Conservation (phyloP, 352 stramenopile species). For the Globisporangium radiosum region DNA sequence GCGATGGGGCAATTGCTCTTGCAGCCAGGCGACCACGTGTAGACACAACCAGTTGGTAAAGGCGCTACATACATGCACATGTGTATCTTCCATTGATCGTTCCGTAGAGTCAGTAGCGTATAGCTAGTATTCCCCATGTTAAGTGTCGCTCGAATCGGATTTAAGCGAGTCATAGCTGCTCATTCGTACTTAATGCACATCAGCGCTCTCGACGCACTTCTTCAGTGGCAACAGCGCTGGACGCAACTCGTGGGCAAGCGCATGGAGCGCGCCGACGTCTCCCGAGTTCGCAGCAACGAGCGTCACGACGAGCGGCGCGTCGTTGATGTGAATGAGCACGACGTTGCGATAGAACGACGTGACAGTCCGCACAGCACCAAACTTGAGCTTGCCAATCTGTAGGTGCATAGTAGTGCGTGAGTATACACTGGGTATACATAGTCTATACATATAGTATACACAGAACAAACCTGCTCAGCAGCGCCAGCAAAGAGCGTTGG, state of each 20-base stretch:
- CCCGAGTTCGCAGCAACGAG: slow-evolving; percentile 59
- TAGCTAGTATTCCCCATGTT: no score
- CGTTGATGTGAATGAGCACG: slow-evolving; percentile 75
- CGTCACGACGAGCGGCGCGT: slow-evolving; percentile 70
- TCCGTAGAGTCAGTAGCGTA: no score
- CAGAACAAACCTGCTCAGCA: slow-evolving; percentile 52
- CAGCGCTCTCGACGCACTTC: slow-evolving; percentile 62
- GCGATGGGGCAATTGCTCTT: not conserved
- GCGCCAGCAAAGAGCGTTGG: slow-evolving; percentile 71
- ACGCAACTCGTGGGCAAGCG: slow-evolving; percentile 48
- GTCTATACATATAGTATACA: not conserved
- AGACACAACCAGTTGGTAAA: no score
- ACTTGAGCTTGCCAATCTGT: slow-evolving; percentile 76
- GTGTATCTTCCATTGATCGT: no score
- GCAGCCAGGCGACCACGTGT: no score
- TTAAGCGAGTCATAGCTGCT: no score
- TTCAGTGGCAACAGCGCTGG: slow-evolving; percentile 61
- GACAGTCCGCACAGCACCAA: slow-evolving; percentile 60
- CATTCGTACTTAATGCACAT: slow-evolving; percentile 38
- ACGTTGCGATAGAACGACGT: slow-evolving; percentile 71
- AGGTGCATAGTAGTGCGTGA: not conserved
- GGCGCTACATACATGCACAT: no score
- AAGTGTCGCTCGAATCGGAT: no score
- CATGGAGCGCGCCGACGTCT: slow-evolving; percentile 51
- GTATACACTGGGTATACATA: no score